phyloP scores from a whole-genome alignment of 768 basidiomycete species.

The Suillus alpinus region DNA sequence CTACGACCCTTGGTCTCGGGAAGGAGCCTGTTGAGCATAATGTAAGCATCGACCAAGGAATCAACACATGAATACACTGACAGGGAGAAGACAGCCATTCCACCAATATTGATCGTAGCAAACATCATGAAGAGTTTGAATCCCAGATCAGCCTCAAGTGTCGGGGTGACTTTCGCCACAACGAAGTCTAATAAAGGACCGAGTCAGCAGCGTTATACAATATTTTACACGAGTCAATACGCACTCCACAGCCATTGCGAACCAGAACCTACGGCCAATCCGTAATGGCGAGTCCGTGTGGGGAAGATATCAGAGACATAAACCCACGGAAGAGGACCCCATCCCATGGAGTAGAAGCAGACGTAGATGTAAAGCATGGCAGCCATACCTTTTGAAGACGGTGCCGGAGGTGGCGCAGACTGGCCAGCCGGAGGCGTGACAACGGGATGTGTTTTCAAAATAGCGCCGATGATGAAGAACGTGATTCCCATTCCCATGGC shows the following conservation, averaged over 20 bases:
- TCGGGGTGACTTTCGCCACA: slow-evolving; percentile 68
- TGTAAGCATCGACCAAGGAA: neutral
- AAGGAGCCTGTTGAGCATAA: slow-evolving; percentile 38
- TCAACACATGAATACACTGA: slow-evolving; percentile 29
- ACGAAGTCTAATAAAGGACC: slow-evolving; percentile 56
- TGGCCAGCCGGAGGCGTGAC: slow-evolving; percentile 37
- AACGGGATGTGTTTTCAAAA: slow-evolving; percentile 73
- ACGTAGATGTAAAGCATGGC: slow-evolving; percentile 86
- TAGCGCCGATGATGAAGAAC: slow-evolving; percentile 83
- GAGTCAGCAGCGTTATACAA: neutral
- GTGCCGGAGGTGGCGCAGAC: slow-evolving; percentile 42
- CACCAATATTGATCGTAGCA: slow-evolving; percentile 68
- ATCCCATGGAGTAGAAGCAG: slow-evolving; percentile 85
- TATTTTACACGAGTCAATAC: slow-evolving; percentile 19
- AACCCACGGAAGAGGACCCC: slow-evolving; percentile 70
- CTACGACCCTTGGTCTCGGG: slow-evolving; percentile 62
- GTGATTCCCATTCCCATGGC: slow-evolving; percentile 75
- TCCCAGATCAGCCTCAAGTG: slow-evolving; percentile 56
- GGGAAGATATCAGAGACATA: slow-evolving; percentile 86
- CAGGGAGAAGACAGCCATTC: slow-evolving; percentile 67
- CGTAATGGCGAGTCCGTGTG: slow-evolving; percentile 79
- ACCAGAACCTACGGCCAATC: slow-evolving; percentile 68
- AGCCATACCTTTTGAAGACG: slow-evolving; percentile 75
- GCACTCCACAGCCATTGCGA: slow-evolving; percentile 83
- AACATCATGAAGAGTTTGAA: slow-evolving; percentile 81